Conservation (phyloP, 371 early-diverging fungal genomes). For the Circinella umbellata region DNA sequence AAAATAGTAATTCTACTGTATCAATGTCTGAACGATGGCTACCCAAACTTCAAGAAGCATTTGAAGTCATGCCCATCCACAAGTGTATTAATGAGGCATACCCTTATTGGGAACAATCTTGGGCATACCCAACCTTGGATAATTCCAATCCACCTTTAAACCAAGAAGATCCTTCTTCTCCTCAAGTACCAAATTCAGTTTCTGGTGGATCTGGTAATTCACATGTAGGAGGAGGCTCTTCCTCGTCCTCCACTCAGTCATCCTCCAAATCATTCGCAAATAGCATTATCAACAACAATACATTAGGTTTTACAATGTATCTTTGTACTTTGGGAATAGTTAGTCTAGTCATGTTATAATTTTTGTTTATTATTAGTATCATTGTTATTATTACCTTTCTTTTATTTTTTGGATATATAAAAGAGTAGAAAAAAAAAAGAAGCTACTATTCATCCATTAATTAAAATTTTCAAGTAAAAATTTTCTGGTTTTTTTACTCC, state of each 20-base stretch:
- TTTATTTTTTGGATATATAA: neutral
- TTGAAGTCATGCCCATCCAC: slow-evolving; percentile 53
- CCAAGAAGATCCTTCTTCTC: slow-evolving; percentile 1
- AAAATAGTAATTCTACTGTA: slow-evolving; percentile 50
- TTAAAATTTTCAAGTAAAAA: too few relatives aligned
- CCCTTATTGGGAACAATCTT: slow-evolving; percentile 53
- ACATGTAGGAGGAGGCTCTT: neutral
- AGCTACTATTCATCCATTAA: too few relatives aligned
- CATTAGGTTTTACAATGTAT: neutral
- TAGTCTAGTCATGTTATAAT: neutral
- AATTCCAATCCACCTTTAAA: slow-evolving; percentile 17
- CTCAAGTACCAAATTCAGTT: neutral
- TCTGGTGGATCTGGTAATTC: neutral
- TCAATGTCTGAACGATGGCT: slow-evolving; percentile 51
- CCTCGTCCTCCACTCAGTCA: neutral
- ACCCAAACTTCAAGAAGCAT: slow-evolving; percentile 41
- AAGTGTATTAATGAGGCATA: slow-evolving; percentile 54
- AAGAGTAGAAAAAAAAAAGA: neutral
- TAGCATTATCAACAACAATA: neutral
- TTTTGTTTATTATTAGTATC: neutral
- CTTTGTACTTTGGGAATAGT: neutral
- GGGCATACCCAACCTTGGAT: slow-evolving; percentile 41
- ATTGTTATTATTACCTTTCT: neutral
- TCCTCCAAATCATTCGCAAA: neutral
- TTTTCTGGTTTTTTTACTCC: too few relatives aligned